Percentiles rank a stretch among this genome's conserved stretches.
Evolutionary conservation across 2,329 filamentous ascomycete genomes (phyloP).

Genomic region (Aureobasidium zeae): DNA sequence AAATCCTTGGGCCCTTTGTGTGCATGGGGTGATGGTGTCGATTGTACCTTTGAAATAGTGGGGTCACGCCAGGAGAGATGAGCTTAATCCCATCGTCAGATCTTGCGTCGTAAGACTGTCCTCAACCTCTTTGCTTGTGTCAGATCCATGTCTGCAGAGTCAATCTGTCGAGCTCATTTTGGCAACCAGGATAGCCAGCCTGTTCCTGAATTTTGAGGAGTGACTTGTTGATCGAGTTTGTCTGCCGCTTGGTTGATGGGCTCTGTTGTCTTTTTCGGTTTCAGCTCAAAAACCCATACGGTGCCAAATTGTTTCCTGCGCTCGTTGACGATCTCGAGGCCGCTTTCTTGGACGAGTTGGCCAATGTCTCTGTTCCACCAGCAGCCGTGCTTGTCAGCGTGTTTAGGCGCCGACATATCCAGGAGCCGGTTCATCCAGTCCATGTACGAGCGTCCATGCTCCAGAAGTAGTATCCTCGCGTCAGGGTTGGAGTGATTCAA

Average conservation of each 20-base stretch:
- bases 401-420: conserved; percentile 37
- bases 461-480: conserved; percentile 39
- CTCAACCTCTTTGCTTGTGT: no score
- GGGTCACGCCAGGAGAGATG: not conserved
- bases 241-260: not conserved
- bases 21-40: no score
- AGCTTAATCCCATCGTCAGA: not conserved
- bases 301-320: conserved; percentile 41
- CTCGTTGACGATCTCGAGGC: conserved; percentile 38
- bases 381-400: conserved; percentile 42
- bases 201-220: not conserved
- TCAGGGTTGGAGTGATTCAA: conserved; percentile 34
- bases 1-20: no score
- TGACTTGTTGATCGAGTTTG: not conserved
- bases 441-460: conserved; percentile 42
- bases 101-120: no score
- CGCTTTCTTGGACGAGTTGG: conserved; percentile 38
- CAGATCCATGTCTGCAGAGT: not conserved
- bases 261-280: conserved; percentile 22
- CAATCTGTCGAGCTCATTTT: conserved; percentile 1
- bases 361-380: conserved; percentile 47
- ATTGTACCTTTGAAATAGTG: not conserved
- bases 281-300: conserved; percentile 42
- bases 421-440: conserved; percentile 40
- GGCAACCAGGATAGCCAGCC: conserved; percentile 12